Conservation (phyloP, 495 filamentous ascomycete genomes). For the Neurospora sublineolata region DNA sequence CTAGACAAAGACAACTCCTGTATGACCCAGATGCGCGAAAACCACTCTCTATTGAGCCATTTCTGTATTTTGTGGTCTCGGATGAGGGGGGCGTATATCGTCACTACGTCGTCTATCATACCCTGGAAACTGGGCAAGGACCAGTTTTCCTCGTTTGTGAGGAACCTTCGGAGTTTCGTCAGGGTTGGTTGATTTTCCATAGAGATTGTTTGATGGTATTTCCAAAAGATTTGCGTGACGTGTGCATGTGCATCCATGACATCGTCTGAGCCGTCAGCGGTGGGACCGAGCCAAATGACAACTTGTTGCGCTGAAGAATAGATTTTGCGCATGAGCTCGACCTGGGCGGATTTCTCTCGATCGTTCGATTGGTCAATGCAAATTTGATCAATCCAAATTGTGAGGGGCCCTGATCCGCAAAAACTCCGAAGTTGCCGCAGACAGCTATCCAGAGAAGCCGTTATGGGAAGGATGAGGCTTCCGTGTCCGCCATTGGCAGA, state of each 20-base stretch:
- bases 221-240: not conserved
- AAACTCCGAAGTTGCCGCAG: not conserved
- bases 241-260: slow-evolving; percentile 4
- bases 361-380: not conserved
- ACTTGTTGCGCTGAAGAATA: not conserved
- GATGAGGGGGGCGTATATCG: not conserved
- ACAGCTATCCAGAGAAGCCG: not conserved
- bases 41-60: not conserved
- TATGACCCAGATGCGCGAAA: not conserved
- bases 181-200: not conserved
- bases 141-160: not conserved
- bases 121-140: not conserved
- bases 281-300: not conserved
- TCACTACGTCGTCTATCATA: fast-evolving
- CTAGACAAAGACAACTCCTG: not conserved
- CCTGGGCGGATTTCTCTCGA: not conserved
- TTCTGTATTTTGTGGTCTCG: not conserved
- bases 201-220: not conserved
- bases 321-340: not conserved
- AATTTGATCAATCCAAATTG: not conserved
- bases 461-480: not conserved
- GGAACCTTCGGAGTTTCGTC: not conserved
- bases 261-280: slow-evolving; percentile 4
- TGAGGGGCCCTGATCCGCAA: not conserved
- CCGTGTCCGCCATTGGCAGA: not conserved